Evolutionary conservation across 768 basidiomycete species (phyloP).

Genomic region (Hebeloma cylindrosporum): DNA sequence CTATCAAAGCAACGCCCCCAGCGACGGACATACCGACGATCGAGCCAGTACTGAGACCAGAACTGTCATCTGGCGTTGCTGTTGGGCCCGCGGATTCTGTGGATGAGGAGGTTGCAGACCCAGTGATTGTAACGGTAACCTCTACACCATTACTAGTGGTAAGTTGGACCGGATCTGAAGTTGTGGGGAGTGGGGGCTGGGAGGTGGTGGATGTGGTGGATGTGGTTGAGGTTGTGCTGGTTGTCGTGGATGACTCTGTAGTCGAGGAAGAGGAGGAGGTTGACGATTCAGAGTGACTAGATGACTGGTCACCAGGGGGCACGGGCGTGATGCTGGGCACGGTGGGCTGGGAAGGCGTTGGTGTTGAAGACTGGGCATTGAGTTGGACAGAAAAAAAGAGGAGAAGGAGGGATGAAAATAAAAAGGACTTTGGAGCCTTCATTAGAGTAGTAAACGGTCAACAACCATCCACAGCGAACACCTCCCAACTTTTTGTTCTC

Average conservation of each 20-base stretch:
- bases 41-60: constrained; percentile 63
- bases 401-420: constrained; percentile 9
- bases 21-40: constrained; percentile 82
- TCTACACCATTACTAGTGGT: constrained; percentile 22
- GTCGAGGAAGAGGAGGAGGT: constrained; percentile 5
- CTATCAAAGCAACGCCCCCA: constrained; percentile 74
- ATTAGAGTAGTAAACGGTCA: constrained; percentile 8
- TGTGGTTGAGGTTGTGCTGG: constrained; percentile 16
- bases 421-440: constrained; percentile 13
- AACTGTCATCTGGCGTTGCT: constrained; percentile 19
- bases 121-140: constrained; percentile 27
- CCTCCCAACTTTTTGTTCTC: constrained; percentile 3
- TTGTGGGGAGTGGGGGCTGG: constrained; percentile 14
- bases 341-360: not conserved
- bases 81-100: constrained; percentile 26
- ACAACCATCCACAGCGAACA: not conserved
- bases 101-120: constrained; percentile 19
- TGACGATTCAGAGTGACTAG: not conserved
- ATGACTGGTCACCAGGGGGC: not conserved
- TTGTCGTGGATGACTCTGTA: constrained; percentile 10
- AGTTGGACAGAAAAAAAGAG: constrained; percentile 5
- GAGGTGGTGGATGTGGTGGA: constrained; percentile 18
- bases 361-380: constrained; percentile 7
- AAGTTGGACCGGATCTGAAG: constrained; percentile 4
- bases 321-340: constrained; percentile 3